Evolutionary conservation across 177 flowering plant genomes (phyloP), one percentile per base, ranked within the genome.

Genomic region (Telopea speciosissima): DNA sequence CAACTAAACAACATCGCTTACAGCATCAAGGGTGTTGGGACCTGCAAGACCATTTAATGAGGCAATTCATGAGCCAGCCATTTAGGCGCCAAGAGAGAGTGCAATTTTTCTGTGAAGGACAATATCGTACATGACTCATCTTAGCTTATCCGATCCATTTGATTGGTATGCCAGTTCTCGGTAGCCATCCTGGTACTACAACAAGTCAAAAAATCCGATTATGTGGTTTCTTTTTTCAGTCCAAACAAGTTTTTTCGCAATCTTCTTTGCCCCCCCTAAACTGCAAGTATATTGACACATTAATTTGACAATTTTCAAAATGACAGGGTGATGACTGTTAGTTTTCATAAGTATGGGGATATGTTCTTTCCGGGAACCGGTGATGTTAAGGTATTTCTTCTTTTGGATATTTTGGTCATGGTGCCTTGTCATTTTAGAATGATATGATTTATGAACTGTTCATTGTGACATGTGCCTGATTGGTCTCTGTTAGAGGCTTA

Each of bases 321-420:
- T 83, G 77, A 49, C 97, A 92, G 97, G 90, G 99, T 95, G 79
- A 95, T 92, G 99, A 95, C 97, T 36, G 94, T 95, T 66, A 95
- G 97, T 79, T 92, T 95, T 76, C 99, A 95, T 87, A 92, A 95
- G 79, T 95, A 63, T 69, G 99, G 99, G 42, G 94, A 93, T 81
- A 25, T 77, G 84, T 95, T 93, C 85, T 95, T 95, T 85, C 99
- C 99, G 62, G 99, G 97, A 74, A 92, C 99, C 17, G 99, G 99
- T 59, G 97, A 95, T 84, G 90, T 90, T 73, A 95, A 95, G 99
- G 97, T 93, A 61, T 73, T 72, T 63, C 76, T 33, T 59, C 40
- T 36, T 36, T 36, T 36, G 40, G 40, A 60, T 58, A 13, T 67
- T 61, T 68, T 54, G 25, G n/a, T n/a, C n/a, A n/a, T n/a, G n/a